These are phyloP conservation scores for Piper longum DNA, from an alignment of 164 flowering plant species.

Conservation along the genomic window DNA sequence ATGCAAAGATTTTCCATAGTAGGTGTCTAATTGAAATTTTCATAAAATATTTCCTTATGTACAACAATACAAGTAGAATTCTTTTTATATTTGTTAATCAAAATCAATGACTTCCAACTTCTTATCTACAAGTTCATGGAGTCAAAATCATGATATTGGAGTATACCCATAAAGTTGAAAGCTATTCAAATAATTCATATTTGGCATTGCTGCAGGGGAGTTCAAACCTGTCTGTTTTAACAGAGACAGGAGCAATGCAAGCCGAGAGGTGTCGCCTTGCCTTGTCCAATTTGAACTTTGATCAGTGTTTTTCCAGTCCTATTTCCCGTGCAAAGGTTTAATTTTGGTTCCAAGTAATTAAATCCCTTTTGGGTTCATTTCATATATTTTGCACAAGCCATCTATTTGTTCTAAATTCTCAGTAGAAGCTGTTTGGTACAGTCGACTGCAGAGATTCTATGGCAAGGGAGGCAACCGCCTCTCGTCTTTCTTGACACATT, in stretches of 20 bases:
- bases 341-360: background rate
- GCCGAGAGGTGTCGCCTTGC: slow-evolving; percentile 54
- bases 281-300: slow-evolving; percentile 36
- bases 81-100: no score
- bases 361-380: background rate
- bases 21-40: no score
- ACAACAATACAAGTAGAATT: no score
- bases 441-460: slow-evolving; percentile 57
- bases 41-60: no score
- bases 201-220: slow-evolving; percentile 38
- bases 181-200: background rate
- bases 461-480: slow-evolving; percentile 56
- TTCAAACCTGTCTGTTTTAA: slow-evolving; percentile 50
- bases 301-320: slow-evolving; percentile 67
- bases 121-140: no score
- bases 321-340: slow-evolving; percentile 70
- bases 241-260: slow-evolving; percentile 52
- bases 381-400: background rate
- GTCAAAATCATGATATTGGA: no score
- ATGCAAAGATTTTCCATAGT: no score
- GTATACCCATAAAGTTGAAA: no score
- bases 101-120: no score
- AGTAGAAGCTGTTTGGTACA: slow-evolving; percentile 17
- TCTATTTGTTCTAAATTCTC: background rate
- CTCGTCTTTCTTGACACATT: slow-evolving; percentile 60